Conservation (phyloP, 371 early-diverging fungal genomes). For the Nematocida ironsii region DNA sequence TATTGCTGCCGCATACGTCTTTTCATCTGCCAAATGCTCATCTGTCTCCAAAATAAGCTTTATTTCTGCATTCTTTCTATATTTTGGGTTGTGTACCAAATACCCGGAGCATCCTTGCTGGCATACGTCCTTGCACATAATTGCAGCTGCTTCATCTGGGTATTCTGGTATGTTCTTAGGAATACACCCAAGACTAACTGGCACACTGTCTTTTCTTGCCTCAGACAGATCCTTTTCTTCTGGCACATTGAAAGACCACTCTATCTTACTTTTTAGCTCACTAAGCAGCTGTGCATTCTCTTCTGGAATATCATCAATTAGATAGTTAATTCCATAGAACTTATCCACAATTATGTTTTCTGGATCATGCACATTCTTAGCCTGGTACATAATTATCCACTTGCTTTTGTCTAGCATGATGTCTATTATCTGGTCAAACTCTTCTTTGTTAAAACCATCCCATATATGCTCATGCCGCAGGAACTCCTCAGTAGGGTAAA, state of each 20-base stretch:
- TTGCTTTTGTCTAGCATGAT: conserved; percentile 33
- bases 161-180: conserved; percentile 15
- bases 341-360: conserved; percentile 19
- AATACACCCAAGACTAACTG: conserved; percentile 14
- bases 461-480: conserved; percentile 51
- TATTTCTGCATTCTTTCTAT: conserved; percentile 50
- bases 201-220: neutral
- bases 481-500: conserved; percentile 59
- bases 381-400: conserved; percentile 61
- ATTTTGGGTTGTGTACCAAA: conserved; percentile 51
- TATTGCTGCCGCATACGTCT: conserved; percentile 29
- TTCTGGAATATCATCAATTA: conserved; percentile 24
- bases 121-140: neutral
- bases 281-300: neutral
- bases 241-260: neutral
- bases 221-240: neutral
- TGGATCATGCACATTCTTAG: neutral
- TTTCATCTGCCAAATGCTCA: neutral
- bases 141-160: neutral
- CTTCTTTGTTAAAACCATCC: conserved; percentile 52
- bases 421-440: conserved; percentile 45
- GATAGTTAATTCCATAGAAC: conserved; percentile 54
- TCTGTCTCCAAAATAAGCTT: conserved; percentile 26
- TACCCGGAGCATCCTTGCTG: conserved; percentile 24
- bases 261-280: neutral